Conservation (phyloP, 768 basidiomycete genomes). For the Pilatotrama ljubarskyi region DNA sequence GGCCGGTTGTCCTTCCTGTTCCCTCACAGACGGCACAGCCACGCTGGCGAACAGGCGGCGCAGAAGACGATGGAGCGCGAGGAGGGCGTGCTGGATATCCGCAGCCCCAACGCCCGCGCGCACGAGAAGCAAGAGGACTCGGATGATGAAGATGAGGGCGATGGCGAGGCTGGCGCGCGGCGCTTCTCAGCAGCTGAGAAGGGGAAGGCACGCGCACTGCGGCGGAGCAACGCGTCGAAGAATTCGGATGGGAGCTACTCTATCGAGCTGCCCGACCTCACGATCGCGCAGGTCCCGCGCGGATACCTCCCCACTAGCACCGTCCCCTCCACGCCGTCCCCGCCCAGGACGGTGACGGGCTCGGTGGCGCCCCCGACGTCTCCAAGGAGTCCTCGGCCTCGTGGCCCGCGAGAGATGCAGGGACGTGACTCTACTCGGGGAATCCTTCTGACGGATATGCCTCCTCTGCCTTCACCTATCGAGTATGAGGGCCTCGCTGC, state of each 20-base stretch:
- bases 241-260: conserved; percentile 35
- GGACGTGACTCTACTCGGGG: conserved; percentile 26
- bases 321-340: conserved; percentile 22
- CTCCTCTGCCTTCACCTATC: conserved; percentile 1
- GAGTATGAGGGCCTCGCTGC: conserved; percentile 9
- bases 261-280: conserved; percentile 30
- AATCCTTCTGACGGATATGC: conserved; percentile 26
- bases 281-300: conserved; percentile 17
- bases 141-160: conserved; percentile 22
- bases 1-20: conserved; percentile 25
- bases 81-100: conserved; percentile 16
- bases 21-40: conserved; percentile 8
- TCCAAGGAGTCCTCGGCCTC: conserved; percentile 27
- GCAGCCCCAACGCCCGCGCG: conserved; percentile 10
- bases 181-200: conserved; percentile 13
- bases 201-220: conserved; percentile 19
- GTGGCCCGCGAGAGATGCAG: conserved; percentile 30
- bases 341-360: conserved; percentile 13
- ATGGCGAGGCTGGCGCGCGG: conserved; percentile 6
- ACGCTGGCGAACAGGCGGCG: neutral
- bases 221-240: conserved; percentile 28
- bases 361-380: conserved; percentile 13
- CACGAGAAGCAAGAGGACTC: conserved; percentile 22
- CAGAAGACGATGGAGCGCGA: conserved; percentile 10
- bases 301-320: conserved; percentile 22